These are phyloP conservation scores for Dimargaris cristalligena DNA, from an alignment of 192 early-diverging fungal genomes.

Conservation along the genomic window DNA sequence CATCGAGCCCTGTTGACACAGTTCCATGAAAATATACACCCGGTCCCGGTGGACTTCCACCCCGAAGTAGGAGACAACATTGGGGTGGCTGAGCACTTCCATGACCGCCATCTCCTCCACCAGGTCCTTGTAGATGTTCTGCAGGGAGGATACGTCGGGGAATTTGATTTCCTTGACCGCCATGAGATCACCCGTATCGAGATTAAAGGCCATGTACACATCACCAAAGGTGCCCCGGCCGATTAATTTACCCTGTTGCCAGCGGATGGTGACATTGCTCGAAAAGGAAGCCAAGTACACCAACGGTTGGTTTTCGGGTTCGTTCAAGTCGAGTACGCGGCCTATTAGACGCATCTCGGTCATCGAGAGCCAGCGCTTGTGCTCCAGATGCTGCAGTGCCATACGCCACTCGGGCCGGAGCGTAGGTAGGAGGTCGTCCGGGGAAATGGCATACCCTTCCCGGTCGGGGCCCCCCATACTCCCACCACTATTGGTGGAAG, in stretches of 20 bases:
- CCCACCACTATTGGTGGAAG: no score
- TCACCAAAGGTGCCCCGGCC: slow-evolving; percentile 78
- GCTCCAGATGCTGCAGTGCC: slow-evolving; percentile 35
- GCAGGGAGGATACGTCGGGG: slow-evolving; percentile 39
- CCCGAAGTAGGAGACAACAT: slow-evolving; percentile 80
- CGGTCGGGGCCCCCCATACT: no score
- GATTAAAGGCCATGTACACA: slow-evolving; percentile 69
- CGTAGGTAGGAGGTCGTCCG: slow-evolving; percentile 13
- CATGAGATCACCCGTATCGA: slow-evolving; percentile 69
- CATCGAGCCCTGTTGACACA: slow-evolving; percentile 62
- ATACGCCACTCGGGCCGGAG: slow-evolving; percentile 33
- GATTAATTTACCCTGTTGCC: slow-evolving; percentile 72
- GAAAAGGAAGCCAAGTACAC: slow-evolving; percentile 58
- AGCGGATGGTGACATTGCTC: slow-evolving; percentile 62
- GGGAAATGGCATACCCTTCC: not conserved
- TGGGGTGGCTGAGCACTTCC: slow-evolving; percentile 73
- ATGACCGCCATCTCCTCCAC: slow-evolving; percentile 86
- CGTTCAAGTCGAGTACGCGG: slow-evolving; percentile 54
- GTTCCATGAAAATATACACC: slow-evolving; percentile 85
- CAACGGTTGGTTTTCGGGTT: slow-evolving; percentile 64
- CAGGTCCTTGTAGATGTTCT: slow-evolving; percentile 34
- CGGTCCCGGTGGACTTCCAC: slow-evolving; percentile 84
- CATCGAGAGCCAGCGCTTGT: slow-evolving; percentile 26
- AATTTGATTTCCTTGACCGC: slow-evolving; percentile 87
- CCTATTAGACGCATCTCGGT: slow-evolving; percentile 43